These are phyloP conservation scores for Saccharomyces hybrid DNA, from an alignment of 1,139 yeast genomes.

Conservation along the genomic window DNA sequence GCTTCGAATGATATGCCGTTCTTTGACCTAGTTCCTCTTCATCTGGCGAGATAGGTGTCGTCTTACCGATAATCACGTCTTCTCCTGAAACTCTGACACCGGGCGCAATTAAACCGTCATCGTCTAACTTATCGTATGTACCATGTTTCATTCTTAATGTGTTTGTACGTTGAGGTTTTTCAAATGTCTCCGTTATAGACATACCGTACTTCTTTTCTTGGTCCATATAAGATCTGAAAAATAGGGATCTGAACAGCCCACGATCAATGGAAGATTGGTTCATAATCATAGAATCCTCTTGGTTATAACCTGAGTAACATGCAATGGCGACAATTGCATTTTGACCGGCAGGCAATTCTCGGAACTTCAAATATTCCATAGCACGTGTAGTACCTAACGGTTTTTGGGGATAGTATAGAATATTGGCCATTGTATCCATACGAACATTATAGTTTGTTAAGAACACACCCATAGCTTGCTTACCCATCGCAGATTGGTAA, in stretches of 20 bases:
- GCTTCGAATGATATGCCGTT: constrained; percentile 93
- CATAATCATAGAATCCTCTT: constrained; percentile 99
- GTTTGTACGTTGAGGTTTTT: constrained; percentile 89
- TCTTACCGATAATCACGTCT: constrained; percentile 95
- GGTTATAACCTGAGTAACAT: constrained; percentile 97
- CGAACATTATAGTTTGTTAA: constrained; percentile 91
- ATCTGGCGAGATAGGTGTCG: constrained; percentile 98
- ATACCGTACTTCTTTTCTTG: constrained; percentile 98
- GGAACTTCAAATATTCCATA: constrained; percentile 93
- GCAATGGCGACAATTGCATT: constrained; percentile 97
- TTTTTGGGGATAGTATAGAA: constrained; percentile 93
- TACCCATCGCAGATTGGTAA: constrained; percentile 99
- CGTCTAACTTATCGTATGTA: constrained; percentile 94
- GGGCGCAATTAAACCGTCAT: constrained; percentile 95
- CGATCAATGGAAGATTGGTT: constrained; percentile 96
- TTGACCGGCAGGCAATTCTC: constrained; percentile 99
- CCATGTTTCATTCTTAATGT: constrained; percentile 95
- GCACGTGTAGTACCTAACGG: constrained; percentile 99
- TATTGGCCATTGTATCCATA: constrained; percentile 99
- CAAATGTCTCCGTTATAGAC: constrained; percentile 94
- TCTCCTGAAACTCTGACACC: constrained; percentile 99
- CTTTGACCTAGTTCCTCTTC: constrained; percentile 97
- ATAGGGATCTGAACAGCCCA: constrained; percentile 90
- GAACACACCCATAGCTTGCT: constrained; percentile 99
- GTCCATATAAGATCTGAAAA: constrained; percentile 96